A percentile compares a stretch with the other conserved stretches of the same genome.
Evolutionary conservation across 768 basidiomycete genomes (phyloP).

Genomic region (Mycena filopes): DNA sequence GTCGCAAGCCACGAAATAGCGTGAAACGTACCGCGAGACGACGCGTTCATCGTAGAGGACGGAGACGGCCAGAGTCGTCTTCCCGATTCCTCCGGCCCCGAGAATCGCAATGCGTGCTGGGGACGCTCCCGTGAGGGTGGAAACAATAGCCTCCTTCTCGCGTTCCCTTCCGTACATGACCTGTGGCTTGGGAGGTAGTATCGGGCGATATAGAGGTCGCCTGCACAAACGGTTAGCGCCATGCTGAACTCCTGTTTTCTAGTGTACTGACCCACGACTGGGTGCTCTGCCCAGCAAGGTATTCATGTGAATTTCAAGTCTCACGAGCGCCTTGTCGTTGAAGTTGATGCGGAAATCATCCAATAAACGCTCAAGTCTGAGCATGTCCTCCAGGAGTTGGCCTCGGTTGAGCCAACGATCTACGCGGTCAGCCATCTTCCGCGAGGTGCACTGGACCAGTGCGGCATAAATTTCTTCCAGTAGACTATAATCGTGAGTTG

Average conservation of each 20-base stretch:
- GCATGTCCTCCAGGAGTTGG: conserved; percentile 31
- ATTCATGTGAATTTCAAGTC: conserved; percentile 32
- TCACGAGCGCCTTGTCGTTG: conserved; percentile 32
- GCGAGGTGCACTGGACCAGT: conserved; percentile 30
- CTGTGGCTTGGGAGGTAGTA: conserved; percentile 29
- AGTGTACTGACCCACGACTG: conserved; percentile 13
- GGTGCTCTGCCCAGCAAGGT: conserved; percentile 23
- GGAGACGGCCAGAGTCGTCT: conserved; percentile 27
- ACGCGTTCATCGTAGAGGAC: conserved; percentile 25
- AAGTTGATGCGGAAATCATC: conserved; percentile 35
- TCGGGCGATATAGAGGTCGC: conserved; percentile 6
- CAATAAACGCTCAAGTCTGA: conserved; percentile 30
- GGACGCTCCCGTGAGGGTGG: conserved; percentile 9
- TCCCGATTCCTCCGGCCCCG: conserved; percentile 31
- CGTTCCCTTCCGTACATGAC: conserved; percentile 31
- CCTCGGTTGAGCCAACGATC: conserved; percentile 28
- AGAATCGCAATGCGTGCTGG: conserved; percentile 30
- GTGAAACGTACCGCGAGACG: conserved; percentile 24
- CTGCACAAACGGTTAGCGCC: conserved; percentile 16
- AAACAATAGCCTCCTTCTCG: conserved; percentile 25
- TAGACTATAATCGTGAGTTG: conserved; percentile 15
- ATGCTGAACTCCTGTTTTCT: neutral
- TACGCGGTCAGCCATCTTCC: conserved; percentile 22
- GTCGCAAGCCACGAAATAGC: conserved; percentile 34
- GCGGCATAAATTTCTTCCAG: conserved; percentile 19